Percentiles rank a stretch among this genome's conserved stretches.
These are phyloP conservation scores for Leccinum fibrillosum DNA, from an alignment of 768 basidiomycete genomes.

Conservation along the genomic window DNA sequence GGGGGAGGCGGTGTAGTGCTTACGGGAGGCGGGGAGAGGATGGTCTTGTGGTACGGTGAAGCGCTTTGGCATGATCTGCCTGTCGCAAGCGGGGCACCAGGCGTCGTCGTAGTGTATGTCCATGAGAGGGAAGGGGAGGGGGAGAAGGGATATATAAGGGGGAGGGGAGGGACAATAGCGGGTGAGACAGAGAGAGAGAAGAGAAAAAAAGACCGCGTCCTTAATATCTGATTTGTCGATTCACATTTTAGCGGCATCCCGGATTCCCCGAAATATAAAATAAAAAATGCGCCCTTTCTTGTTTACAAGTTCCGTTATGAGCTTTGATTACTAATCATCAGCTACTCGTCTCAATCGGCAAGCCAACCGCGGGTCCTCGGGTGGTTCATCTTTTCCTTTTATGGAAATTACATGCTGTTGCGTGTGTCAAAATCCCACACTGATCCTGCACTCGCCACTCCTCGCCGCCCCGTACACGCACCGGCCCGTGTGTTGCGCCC, in stretches of 20 bases:
- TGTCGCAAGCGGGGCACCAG: constrained; percentile 80
- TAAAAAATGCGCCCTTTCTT: constrained; percentile 15
- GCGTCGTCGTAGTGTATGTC: constrained; percentile 55
- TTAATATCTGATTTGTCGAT: constrained; percentile 39
- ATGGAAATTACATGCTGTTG: constrained; percentile 25
- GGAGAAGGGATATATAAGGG: constrained; percentile 10
- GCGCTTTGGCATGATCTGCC: constrained; percentile 79
- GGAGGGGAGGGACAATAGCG: constrained; percentile 1
- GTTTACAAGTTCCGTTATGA: constrained; percentile 33
- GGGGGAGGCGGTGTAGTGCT: constrained; percentile 1
- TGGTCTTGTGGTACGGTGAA: constrained; percentile 41
- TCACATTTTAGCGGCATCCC: constrained; percentile 30
- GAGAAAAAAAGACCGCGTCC: constrained; percentile 28
- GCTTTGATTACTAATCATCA: constrained; percentile 25
- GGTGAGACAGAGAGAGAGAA: constrained; percentile 25
- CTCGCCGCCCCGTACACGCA: constrained; percentile 10
- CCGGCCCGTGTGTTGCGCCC: constrained; percentile 16
- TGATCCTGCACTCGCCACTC: constrained; percentile 26
- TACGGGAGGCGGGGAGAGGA: constrained; percentile 35
- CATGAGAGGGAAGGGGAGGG: constrained; percentile 14
- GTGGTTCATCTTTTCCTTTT: constrained; percentile 7
- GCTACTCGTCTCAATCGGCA: constrained; percentile 24
- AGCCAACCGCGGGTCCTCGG: constrained; percentile 35
- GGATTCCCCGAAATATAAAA: constrained; percentile 22
- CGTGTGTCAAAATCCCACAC: constrained; percentile 18